Percentiles rank a stretch among this genome's conserved stretches.
Conservation (phyloP, 148 eudicot species). For the Vaccinium macrocarpon region DNA sequence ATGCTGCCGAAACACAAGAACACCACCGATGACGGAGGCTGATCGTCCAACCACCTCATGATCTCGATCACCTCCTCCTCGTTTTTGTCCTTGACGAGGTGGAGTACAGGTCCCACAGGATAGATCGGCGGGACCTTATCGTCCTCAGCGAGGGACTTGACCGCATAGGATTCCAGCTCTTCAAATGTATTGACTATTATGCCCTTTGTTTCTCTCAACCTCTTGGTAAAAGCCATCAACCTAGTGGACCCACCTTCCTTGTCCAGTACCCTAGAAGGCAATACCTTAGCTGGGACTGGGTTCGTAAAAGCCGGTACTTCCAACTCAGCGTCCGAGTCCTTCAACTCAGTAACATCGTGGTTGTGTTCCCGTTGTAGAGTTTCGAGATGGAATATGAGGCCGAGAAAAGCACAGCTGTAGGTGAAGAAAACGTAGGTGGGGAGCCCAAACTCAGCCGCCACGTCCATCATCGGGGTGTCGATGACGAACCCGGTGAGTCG, state of each 20-base stretch:
- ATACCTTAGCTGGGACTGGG: slow-evolving; percentile 14
- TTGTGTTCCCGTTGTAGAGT: slow-evolving; percentile 2
- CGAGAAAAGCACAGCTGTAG: slow-evolving; percentile 12
- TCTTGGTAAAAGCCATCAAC: slow-evolving; percentile 3
- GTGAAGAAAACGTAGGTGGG: slow-evolving; percentile 26
- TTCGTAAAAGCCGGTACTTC: slow-evolving; percentile 6
- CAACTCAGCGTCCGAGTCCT: slow-evolving; percentile 3
- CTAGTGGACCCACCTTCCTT: background rate
- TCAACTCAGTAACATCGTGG: background rate
- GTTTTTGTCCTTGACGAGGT: background rate
- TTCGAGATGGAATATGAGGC: slow-evolving; percentile 21
- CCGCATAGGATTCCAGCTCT: slow-evolving; percentile 24
- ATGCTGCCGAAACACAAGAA: slow-evolving; percentile 47
- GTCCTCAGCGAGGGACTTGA: background rate
- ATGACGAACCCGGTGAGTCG: slow-evolving; percentile 20
- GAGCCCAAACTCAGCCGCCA: slow-evolving; percentile 23
- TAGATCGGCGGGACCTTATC: slow-evolving; percentile 22
- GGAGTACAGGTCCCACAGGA: slow-evolving; percentile 35
- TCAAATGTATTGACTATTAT: slow-evolving; percentile 35
- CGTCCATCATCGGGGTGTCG: slow-evolving; percentile 26
- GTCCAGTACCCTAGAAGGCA: slow-evolving; percentile 21
- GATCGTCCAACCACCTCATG: slow-evolving; percentile 33
- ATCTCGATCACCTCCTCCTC: background rate
- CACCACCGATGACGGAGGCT: slow-evolving; percentile 32
- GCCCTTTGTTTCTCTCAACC: slow-evolving; percentile 24